These are phyloP conservation scores for Whalleya microplaca DNA, from an alignment of 2,329 filamentous ascomycete genomes.

Conservation along the genomic window DNA sequence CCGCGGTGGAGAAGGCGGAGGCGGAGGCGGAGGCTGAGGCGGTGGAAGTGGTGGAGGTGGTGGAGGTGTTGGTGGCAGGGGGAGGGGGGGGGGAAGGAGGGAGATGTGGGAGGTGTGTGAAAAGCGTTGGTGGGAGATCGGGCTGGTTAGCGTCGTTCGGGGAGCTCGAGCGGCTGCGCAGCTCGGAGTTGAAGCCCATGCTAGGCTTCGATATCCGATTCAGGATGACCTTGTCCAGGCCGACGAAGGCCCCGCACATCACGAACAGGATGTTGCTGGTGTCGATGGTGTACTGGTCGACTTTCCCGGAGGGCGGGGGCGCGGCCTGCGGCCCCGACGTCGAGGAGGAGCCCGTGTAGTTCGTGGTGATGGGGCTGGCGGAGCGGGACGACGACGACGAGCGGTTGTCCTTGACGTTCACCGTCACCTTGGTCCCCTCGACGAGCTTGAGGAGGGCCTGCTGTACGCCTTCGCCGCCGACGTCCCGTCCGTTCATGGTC, in stretches of 20 bases:
- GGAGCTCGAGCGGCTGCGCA: constrained; percentile 62
- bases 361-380: constrained; percentile 55
- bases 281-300: constrained; percentile 74
- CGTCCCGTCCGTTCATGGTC: constrained; percentile 86
- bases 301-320: constrained; percentile 52
- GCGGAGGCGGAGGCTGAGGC: too few relatives aligned
- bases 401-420: constrained; percentile 82
- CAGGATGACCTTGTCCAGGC: constrained; percentile 83
- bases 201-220: constrained; percentile 83
- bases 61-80: too few relatives aligned
- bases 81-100: too few relatives aligned
- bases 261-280: constrained; percentile 98
- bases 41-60: too few relatives aligned
- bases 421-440: constrained; percentile 90
- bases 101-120: constrained; percentile 61
- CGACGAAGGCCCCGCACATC: constrained; percentile 93
- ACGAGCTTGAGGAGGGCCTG: constrained; percentile 95
- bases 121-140: constrained; percentile 67
- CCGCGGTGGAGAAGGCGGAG: too few relatives aligned
- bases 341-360: constrained; percentile 52
- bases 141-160: constrained; percentile 55
- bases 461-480: constrained; percentile 94
- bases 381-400: constrained; percentile 52
- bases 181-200: constrained; percentile 88
- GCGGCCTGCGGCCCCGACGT: constrained; percentile 45